Conservation (phyloP, 139 green algal species). For the Diplosphaera chodatii region DNA sequence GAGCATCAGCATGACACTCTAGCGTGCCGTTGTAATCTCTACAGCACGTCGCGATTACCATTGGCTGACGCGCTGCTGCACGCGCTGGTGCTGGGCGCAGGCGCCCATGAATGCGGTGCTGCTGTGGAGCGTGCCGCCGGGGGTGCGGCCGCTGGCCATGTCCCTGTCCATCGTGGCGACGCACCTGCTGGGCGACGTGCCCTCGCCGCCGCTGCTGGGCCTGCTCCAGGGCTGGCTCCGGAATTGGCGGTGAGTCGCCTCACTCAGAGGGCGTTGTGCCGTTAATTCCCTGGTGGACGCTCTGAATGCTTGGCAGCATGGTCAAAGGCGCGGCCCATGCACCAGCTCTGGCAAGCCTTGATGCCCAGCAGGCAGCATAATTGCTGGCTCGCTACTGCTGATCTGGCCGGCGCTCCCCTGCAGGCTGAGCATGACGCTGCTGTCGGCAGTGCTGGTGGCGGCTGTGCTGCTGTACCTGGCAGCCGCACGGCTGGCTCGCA, state of each 20-base stretch:
- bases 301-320: neutral
- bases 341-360: neutral
- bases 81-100: conserved; percentile 35
- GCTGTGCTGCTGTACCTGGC: conserved; percentile 26
- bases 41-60: too few species aligned
- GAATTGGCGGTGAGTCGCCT: conserved; percentile 26
- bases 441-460: conserved; percentile 35
- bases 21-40: too few species aligned
- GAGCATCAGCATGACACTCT: too few species aligned
- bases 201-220: conserved; percentile 79
- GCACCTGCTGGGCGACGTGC: conserved; percentile 92
- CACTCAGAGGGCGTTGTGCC: neutral
- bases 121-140: conserved; percentile 82
- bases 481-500: conserved; percentile 3
- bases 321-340: neutral
- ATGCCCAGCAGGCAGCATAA: neutral
- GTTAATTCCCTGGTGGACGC: neutral
- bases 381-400: neutral
- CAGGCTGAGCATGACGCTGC: conserved; percentile 39
- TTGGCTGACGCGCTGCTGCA: too few species aligned
- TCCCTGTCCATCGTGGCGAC: conserved; percentile 75
- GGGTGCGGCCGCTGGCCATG: conserved; percentile 72
- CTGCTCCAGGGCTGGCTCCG: conserved; percentile 51
- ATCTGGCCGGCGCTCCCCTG: neutral
- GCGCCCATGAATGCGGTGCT: conserved; percentile 70